phyloP scores from a whole-genome alignment of 2,329 filamentous ascomycete species.

The Colletotrichum spinosum region DNA sequence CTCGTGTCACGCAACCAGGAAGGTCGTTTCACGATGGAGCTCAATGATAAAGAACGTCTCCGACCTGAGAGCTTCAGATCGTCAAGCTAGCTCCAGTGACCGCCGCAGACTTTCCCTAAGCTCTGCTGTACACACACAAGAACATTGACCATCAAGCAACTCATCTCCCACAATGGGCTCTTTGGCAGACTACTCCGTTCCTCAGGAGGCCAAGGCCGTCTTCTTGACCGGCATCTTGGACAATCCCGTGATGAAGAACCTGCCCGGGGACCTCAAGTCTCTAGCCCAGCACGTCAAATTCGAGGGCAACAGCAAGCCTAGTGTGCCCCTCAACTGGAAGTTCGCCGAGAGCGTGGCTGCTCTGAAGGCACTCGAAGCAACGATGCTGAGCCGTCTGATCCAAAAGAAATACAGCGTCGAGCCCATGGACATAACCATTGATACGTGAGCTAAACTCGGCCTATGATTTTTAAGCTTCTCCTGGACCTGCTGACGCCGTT shows the following conservation, averaged over 20 bases:
- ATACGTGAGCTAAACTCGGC: slow-evolving; percentile 49
- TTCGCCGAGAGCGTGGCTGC: slow-evolving; percentile 65
- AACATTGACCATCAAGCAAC: not conserved
- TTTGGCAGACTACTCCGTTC: slow-evolving; percentile 26
- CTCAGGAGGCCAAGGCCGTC: slow-evolving; percentile 28
- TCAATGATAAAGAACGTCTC: too few species aligned
- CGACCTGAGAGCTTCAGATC: too few species aligned
- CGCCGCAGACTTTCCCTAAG: too few species aligned
- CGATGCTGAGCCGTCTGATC: slow-evolving; percentile 56
- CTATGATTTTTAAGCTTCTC: not conserved
- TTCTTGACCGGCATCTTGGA: slow-evolving; percentile 22
- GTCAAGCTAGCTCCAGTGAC: too few species aligned
- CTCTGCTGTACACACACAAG: not conserved
- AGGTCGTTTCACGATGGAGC: too few species aligned
- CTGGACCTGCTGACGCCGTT: not conserved
- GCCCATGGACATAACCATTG: slow-evolving; percentile 55
- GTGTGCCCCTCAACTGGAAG: slow-evolving; percentile 66
- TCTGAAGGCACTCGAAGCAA: slow-evolving; percentile 61
- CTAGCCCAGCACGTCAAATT: slow-evolving; percentile 48
- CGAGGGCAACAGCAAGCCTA: slow-evolving; percentile 55
- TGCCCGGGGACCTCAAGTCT: slow-evolving; percentile 20
- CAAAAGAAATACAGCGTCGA: slow-evolving; percentile 57
- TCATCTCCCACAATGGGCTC: slow-evolving; percentile 25
- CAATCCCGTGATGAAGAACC: slow-evolving; percentile 28
- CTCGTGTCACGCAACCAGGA: too few species aligned